A percentile compares a stretch with the other conserved stretches of the same genome.
These are phyloP conservation scores for Capsella rubella DNA, from an alignment of 441 rosid species.

Conservation along the genomic window DNA sequence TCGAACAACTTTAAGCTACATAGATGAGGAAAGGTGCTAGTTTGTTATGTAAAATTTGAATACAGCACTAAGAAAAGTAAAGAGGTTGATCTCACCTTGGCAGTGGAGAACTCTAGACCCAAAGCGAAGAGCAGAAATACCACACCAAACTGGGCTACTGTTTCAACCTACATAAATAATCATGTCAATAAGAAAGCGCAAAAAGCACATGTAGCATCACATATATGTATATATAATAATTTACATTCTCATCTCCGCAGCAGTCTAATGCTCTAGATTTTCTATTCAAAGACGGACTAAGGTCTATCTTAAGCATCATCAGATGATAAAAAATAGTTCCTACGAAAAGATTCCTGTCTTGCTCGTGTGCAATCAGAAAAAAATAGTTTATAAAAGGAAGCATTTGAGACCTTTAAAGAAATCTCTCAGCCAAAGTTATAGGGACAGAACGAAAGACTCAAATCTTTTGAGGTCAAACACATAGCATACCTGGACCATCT, in stretches of 20 bases:
- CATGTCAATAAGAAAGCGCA: conserved; percentile 24
- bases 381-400: not conserved
- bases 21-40: conserved; percentile 29
- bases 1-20: conserved; percentile 94
- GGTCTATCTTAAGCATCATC: conserved; percentile 13
- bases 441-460: conserved; percentile 1
- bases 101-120: conserved; percentile 89
- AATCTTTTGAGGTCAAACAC: conserved; percentile 16
- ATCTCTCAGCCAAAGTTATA: conserved; percentile 15
- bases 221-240: not conserved
- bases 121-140: conserved; percentile 91
- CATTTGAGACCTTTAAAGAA: conserved; percentile 15
- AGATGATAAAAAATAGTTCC: conserved; percentile 6
- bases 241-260: conserved; percentile 5
- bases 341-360: conserved; percentile 13
- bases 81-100: conserved; percentile 67
- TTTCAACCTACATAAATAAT: conserved; percentile 71
- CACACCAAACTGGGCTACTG: conserved; percentile 97
- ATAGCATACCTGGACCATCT: conserved; percentile 92
- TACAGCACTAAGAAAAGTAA: not conserved
- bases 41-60: conserved; percentile 20
- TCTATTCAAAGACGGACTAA: not conserved
- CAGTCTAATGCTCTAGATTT: conserved; percentile 19
- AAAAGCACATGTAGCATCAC: conserved; percentile 19
- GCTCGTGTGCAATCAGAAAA: conserved; percentile 10